Conservation (phyloP, 495 filamentous ascomycete genomes). For the Penicillium egyptiacum region DNA sequence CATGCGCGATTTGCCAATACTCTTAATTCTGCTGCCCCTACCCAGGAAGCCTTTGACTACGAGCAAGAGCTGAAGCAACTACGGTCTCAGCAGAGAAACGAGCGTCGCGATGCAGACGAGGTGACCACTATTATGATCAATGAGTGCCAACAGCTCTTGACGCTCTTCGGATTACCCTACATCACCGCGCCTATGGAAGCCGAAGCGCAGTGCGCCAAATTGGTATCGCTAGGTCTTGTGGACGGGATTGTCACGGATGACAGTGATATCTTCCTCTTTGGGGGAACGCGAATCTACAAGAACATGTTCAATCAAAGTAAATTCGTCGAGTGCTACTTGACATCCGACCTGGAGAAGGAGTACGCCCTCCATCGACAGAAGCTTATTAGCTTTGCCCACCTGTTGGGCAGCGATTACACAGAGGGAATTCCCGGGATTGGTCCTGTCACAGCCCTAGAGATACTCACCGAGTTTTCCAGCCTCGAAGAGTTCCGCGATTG, state of each 20-base stretch:
- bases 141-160: slow-evolving; percentile 89
- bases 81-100: slow-evolving; percentile 90
- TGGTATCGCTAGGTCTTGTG: slow-evolving; percentile 80
- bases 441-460: slow-evolving; percentile 89
- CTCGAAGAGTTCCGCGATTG: slow-evolving; percentile 76
- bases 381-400: slow-evolving; percentile 82
- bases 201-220: slow-evolving; percentile 93
- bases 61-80: slow-evolving; percentile 84
- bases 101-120: slow-evolving; percentile 92
- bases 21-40: slow-evolving; percentile 63
- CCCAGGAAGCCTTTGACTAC: slow-evolving; percentile 70
- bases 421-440: slow-evolving; percentile 88
- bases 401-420: slow-evolving; percentile 92
- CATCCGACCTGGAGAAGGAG: slow-evolving; percentile 84
- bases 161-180: slow-evolving; percentile 90
- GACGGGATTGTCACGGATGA: slow-evolving; percentile 99
- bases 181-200: slow-evolving; percentile 99
- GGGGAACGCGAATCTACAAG: slow-evolving; percentile 93
- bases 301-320: slow-evolving; percentile 99
- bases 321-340: slow-evolving; percentile 93
- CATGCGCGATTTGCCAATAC: slow-evolving; percentile 87
- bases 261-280: slow-evolving; percentile 95
- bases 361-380: slow-evolving; percentile 77
- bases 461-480: slow-evolving; percentile 79
- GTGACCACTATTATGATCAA: slow-evolving; percentile 91